Evolutionary conservation across 495 filamentous ascomycete species (phyloP).

Genomic region (Penicillium paxilli): DNA sequence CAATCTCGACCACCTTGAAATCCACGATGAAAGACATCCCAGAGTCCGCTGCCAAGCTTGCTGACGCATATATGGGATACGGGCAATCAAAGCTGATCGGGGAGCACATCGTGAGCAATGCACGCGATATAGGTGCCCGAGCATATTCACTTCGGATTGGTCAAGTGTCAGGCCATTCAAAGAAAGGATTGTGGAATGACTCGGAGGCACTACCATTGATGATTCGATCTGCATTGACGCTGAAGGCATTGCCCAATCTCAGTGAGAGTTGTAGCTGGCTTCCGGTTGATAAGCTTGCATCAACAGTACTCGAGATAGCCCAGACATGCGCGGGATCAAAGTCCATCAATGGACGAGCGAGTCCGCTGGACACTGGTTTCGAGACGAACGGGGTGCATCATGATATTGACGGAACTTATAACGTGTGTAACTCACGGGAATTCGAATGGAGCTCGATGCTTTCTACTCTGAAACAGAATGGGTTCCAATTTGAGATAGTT

Average conservation of each 20-base stretch:
- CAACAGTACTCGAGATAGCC: slow-evolving; percentile 47
- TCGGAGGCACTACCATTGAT: slow-evolving; percentile 58
- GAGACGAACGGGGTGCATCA: no score
- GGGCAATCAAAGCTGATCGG: slow-evolving; percentile 57
- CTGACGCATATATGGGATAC: slow-evolving; percentile 53
- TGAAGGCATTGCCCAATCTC: slow-evolving; percentile 50
- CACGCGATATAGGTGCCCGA: slow-evolving; percentile 35
- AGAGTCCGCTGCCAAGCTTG: slow-evolving; percentile 42
- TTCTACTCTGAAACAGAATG: slow-evolving; percentile 36
- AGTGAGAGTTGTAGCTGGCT: slow-evolving; percentile 51
- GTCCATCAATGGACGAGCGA: no score
- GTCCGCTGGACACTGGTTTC: slow-evolving; percentile 9
- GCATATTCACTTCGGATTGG: slow-evolving; percentile 57
- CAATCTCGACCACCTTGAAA: slow-evolving; percentile 48
- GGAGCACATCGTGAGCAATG: slow-evolving; percentile 49
- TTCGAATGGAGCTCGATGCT: slow-evolving; percentile 58
- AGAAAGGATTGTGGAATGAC: slow-evolving; percentile 58
- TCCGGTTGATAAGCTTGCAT: slow-evolving; percentile 55
- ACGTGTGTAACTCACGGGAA: slow-evolving; percentile 48
- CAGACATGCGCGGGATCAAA: slow-evolving; percentile 6
- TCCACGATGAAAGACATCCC: slow-evolving; percentile 32
- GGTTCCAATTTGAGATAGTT: slow-evolving; percentile 49
- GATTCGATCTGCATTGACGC: slow-evolving; percentile 50
- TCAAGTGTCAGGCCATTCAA: slow-evolving; percentile 57
- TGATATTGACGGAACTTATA: slow-evolving; percentile 46